phyloP scores from a whole-genome alignment of 2,329 filamentous ascomycete genomes.

The Venturia nashicola region DNA sequence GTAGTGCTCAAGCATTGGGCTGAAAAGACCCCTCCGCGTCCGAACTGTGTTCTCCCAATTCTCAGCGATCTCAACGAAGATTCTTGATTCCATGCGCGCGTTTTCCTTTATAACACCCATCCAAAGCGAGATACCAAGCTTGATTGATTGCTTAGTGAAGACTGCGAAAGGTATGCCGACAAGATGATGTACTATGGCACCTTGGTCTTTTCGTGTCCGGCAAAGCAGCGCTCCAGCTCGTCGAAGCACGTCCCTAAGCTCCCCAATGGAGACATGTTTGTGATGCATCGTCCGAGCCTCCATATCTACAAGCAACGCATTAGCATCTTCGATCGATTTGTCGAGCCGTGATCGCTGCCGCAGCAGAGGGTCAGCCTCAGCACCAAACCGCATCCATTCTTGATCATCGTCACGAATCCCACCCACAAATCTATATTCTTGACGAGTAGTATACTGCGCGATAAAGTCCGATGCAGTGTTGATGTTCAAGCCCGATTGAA shows the following conservation, averaged over 20 bases:
- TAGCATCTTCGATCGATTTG: slow-evolving; percentile 38
- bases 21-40: slow-evolving; percentile 71
- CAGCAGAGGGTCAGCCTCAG: slow-evolving; percentile 11
- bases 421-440: slow-evolving; percentile 87
- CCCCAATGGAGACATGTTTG: slow-evolving; percentile 56
- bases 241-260: slow-evolving; percentile 70
- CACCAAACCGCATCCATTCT: slow-evolving; percentile 48
- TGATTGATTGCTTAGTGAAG: slow-evolving; percentile 91
- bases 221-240: slow-evolving; percentile 80
- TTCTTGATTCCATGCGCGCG: slow-evolving; percentile 70
- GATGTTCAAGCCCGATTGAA: slow-evolving; percentile 58
- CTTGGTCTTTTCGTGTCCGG: slow-evolving; percentile 60
- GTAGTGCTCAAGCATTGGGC: slow-evolving; percentile 37
- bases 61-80: slow-evolving; percentile 76
- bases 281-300: slow-evolving; percentile 58
- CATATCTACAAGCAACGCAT: slow-evolving; percentile 55
- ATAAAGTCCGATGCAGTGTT: slow-evolving; percentile 94
- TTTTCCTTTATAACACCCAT: slow-evolving; percentile 96
- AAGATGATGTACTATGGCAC: slow-evolving; percentile 70
- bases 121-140: slow-evolving; percentile 91
- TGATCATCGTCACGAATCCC: slow-evolving; percentile 55
- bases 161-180: slow-evolving; percentile 87
- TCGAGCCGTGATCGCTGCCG: slow-evolving; percentile 15
- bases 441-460: slow-evolving; percentile 90
- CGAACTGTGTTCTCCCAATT: slow-evolving; percentile 83